Conservation (phyloP, 2,329 filamentous ascomycete genomes). For the Pseudogymnoascus sp. region DNA sequence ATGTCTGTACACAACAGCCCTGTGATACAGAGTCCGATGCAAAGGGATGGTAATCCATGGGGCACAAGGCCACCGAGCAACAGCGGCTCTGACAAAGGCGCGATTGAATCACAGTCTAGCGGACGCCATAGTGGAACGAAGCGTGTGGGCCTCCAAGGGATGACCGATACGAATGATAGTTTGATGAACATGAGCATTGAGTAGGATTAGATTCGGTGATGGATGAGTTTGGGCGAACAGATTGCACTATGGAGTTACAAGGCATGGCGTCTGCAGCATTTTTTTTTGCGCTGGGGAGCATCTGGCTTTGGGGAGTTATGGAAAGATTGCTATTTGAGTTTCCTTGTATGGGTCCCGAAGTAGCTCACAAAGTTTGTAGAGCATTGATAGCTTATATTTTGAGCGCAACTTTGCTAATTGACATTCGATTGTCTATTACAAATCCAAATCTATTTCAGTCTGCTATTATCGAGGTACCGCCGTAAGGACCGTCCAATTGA, state of each 20-base stretch:
- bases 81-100: constrained; percentile 43
- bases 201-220: constrained; percentile 33
- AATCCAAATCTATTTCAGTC: background rate
- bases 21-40: constrained; percentile 74
- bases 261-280: background rate
- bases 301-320: background rate
- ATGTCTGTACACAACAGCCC: constrained; percentile 89
- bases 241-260: constrained; percentile 3
- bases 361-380: background rate
- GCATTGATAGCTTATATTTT: background rate
- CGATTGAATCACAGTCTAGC: constrained; percentile 38
- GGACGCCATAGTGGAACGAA: constrained; percentile 23
- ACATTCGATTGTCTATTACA: background rate
- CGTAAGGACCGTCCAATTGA: background rate
- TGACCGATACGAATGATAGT: constrained; percentile 92
- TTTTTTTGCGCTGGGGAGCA: background rate
- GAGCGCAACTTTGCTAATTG: background rate
- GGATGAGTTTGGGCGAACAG: background rate
- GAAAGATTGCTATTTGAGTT: background rate
- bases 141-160: constrained; percentile 77
- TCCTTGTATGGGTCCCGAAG: background rate
- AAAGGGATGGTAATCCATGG: constrained; percentile 65
- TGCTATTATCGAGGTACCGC: background rate
- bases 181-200: constrained; percentile 98
- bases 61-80: constrained; percentile 63